Evolutionary conservation across 2,329 filamentous ascomycete species (phyloP).

Genomic region (Mycosphaerella arachidis): DNA sequence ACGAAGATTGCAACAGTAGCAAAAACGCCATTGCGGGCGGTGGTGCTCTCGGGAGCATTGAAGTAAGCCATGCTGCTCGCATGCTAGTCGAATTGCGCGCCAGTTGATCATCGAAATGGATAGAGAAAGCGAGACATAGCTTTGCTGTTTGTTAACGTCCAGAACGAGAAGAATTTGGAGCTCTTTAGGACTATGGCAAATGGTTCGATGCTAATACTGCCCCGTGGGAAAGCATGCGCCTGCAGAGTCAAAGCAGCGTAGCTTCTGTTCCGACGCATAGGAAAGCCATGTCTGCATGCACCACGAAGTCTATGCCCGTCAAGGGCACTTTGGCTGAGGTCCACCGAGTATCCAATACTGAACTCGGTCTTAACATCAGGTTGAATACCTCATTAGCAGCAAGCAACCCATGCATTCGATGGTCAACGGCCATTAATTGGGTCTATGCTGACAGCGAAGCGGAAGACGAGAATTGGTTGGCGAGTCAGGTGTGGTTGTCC

Average conservation of each 20-base stretch:
- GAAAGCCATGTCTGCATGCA: neutral
- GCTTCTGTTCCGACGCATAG: neutral
- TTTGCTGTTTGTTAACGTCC: neutral
- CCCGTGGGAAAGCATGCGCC: neutral
- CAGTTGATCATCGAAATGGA: neutral
- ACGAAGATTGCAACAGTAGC: slow-evolving; percentile 8
- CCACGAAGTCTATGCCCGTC: neutral
- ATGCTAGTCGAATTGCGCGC: too few species aligned
- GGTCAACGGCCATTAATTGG: neutral
- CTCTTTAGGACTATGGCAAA: neutral
- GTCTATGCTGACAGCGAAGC: neutral
- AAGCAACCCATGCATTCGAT: neutral
- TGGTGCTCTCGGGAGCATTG: neutral
- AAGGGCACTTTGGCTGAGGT: neutral
- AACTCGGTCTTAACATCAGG: neutral
- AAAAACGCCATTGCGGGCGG: slow-evolving; percentile 7
- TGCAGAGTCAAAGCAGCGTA: neutral
- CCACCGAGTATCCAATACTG: neutral
- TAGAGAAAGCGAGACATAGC: neutral
- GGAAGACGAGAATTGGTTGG: neutral
- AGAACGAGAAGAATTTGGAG: neutral
- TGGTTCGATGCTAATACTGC: neutral
- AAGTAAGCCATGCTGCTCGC: slow-evolving; percentile 5
- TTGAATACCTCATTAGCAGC: neutral
- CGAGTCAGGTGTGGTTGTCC: slow-evolving; percentile 7